Conservation (phyloP, 169 alveolate species). For the Eimeria sp. region DNA sequence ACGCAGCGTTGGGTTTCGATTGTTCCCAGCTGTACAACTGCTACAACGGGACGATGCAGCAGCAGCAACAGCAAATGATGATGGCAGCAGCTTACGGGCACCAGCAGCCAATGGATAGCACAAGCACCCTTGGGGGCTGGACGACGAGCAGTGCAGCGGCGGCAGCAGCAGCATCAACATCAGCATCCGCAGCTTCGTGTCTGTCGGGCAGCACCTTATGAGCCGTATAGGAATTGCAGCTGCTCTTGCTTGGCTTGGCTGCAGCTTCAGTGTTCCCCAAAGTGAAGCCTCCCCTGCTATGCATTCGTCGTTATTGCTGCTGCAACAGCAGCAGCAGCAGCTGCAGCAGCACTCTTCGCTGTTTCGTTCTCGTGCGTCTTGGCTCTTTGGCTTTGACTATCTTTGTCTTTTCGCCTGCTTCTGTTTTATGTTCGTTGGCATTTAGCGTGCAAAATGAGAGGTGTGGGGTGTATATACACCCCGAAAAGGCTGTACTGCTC, state of each 20-base stretch:
- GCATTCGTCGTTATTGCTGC: neutral
- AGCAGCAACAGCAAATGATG: constrained; percentile 56
- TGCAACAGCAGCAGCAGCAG: constrained; percentile 30
- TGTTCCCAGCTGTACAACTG: constrained; percentile 63
- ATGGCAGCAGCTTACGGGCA: constrained; percentile 60
- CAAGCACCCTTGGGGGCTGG: constrained; percentile 68
- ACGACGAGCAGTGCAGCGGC: constrained; percentile 56
- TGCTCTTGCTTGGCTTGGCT: no score
- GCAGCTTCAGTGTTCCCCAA: no score
- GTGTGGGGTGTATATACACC: neutral
- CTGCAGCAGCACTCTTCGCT: neutral
- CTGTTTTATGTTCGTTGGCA: neutral
- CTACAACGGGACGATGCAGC: constrained; percentile 64
- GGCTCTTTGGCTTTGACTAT: neutral
- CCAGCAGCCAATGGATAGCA: constrained; percentile 33
- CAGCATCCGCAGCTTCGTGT: constrained; percentile 39
- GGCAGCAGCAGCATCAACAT: constrained; percentile 38
- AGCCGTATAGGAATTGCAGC: neutral
- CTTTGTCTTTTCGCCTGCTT: neutral
- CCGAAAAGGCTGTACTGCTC: neutral
- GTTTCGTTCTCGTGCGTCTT: neutral
- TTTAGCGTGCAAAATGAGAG: neutral
- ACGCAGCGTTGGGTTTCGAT: constrained; percentile 56
- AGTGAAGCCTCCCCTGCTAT: neutral
- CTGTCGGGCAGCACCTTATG: constrained; percentile 1